These are phyloP conservation scores for Hortaea sp. DNA, from an alignment of 2,329 filamentous ascomycete genomes.

Conservation along the genomic window DNA sequence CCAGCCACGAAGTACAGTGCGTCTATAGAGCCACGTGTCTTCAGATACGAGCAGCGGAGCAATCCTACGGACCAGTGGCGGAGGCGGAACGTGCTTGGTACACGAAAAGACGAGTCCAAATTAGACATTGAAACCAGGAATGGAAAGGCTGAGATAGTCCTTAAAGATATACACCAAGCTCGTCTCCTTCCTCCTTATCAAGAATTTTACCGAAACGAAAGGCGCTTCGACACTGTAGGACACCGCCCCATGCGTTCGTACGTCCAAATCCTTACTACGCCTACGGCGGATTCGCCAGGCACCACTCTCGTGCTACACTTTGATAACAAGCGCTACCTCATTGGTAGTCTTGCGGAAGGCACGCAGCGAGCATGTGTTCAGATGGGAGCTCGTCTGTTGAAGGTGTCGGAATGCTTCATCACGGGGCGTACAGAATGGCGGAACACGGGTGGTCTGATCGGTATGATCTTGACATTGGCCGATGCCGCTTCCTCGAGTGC, in stretches of 20 bases:
- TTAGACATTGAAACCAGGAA: not conserved
- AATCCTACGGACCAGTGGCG: not conserved
- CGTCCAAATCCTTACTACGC: conserved; percentile 67
- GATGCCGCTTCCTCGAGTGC: conserved; percentile 46
- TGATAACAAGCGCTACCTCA: conserved; percentile 71
- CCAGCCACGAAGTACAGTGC: not conserved
- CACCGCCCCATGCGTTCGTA: conserved; percentile 54
- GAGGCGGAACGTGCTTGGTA: not conserved
- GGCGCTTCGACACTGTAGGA: not conserved
- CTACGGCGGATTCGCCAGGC: conserved; percentile 79
- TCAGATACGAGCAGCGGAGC: not conserved
- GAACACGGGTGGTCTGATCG: conserved; percentile 70
- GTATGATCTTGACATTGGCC: conserved; percentile 74
- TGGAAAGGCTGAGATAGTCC: not conserved
- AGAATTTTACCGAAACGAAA: not conserved
- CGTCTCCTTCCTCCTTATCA: not conserved
- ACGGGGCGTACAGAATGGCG: conserved; percentile 68
- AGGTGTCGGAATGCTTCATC: conserved; percentile 70
- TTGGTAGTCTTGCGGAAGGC: conserved; percentile 75
- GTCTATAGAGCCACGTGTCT: not conserved
- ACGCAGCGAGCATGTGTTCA: conserved; percentile 68
- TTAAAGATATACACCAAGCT: not conserved
- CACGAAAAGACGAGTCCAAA: not conserved
- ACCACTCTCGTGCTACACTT: conserved; percentile 69
- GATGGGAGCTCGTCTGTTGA: conserved; percentile 53